Conservation (phyloP, 345 rosid species). For the Murraya koenigii region DNA sequence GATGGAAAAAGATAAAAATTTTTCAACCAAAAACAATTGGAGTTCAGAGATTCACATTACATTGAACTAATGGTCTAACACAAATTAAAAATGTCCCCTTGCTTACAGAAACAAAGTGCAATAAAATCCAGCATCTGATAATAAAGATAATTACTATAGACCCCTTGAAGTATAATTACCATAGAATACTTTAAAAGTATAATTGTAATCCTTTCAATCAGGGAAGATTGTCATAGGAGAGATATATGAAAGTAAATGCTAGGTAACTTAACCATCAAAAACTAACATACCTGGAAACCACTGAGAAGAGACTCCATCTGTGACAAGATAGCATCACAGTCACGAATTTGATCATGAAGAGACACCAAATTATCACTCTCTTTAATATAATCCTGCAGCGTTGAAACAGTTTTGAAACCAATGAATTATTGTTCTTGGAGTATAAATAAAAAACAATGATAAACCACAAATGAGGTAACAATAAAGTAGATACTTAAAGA, state of each 20-base stretch:
- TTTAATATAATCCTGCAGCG: constrained; percentile 82
- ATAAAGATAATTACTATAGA: too few relatives aligned
- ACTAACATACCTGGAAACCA: constrained; percentile 81
- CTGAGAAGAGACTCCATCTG: constrained; percentile 96
- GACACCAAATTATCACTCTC: constrained; percentile 97
- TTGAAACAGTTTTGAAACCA: constrained; percentile 8
- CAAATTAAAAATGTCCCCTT: background rate
- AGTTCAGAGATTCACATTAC: background rate
- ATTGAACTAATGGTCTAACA: background rate
- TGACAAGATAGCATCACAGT: constrained; percentile 84
- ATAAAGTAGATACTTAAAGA: background rate
- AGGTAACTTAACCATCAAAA: background rate
- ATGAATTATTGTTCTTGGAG: background rate
- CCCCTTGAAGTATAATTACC: background rate
- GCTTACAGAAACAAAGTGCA: background rate
- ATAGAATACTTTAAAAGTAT: background rate
- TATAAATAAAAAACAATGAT: background rate
- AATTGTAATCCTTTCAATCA: background rate
- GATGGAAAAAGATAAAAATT: background rate
- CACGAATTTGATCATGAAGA: constrained; percentile 96
- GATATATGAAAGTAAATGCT: constrained; percentile 1
- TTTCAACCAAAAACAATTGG: background rate
- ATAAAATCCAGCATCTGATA: background rate
- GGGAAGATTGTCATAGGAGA: background rate
- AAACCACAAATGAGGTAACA: background rate